These are phyloP conservation scores for Aspergillus udagawae DNA, from an alignment of 2,329 filamentous ascomycete genomes.

Conservation along the genomic window DNA sequence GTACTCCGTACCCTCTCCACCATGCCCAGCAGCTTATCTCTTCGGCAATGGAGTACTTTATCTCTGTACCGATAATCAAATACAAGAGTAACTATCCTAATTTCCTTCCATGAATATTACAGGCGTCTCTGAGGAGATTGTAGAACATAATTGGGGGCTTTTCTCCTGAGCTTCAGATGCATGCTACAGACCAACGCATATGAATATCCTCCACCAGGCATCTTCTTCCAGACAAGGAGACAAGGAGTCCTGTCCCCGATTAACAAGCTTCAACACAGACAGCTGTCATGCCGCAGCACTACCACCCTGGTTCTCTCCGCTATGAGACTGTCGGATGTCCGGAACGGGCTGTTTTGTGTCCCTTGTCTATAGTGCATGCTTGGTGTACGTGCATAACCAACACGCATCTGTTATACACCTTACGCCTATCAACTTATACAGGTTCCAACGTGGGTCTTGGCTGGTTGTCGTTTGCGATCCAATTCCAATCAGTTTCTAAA, in stretches of 20 bases:
- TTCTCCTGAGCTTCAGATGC: not conserved
- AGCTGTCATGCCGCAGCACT: not conserved
- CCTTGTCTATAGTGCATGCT: not conserved
- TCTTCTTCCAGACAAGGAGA: not conserved
- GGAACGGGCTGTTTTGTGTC: not conserved
- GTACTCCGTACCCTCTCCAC: not conserved
- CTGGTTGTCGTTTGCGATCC: not conserved
- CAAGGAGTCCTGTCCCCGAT: not conserved
- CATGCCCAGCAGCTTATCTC: not conserved
- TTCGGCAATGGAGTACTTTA: not conserved
- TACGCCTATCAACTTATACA: not conserved
- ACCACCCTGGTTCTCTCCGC: not conserved
- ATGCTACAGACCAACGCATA: not conserved
- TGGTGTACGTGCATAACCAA: not conserved
- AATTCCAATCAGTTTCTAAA: not conserved
- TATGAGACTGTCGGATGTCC: not conserved
- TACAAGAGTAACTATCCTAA: not conserved
- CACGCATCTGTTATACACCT: not conserved
- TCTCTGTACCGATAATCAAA: not conserved
- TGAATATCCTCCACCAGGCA: not conserved
- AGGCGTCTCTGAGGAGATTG: not conserved
- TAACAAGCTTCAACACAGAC: no score
- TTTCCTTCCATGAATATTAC: not conserved
- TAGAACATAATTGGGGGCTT: not conserved
- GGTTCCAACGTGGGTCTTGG: not conserved